Base-by-base conservation (phyloP, 129 eudicot species). In the Apium graveolens region DNA sequence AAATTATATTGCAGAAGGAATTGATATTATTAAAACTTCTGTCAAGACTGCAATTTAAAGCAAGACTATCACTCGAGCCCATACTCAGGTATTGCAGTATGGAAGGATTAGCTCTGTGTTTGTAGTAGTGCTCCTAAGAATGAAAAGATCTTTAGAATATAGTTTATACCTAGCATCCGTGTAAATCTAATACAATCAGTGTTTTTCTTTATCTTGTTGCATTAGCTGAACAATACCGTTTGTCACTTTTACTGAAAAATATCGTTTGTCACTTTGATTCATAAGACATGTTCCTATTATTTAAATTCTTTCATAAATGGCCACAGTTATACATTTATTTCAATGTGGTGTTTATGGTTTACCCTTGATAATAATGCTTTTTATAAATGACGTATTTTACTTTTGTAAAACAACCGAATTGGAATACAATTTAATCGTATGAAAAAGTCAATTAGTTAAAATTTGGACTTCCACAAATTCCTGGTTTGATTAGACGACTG, bases 21-120 rank as follows among this genome's bases (percentile, higher is more conserved):
- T 39, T 83, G 42, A 90, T 94, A 75, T 66, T 91, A 29, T 76
- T 86, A 12, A 73, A 84, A 48, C 97, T 94, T 77, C 91, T 94
- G 41, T 88, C 88, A 73, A 86, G 96, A 76, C 78, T 94, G 84
- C 81, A 85, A 49, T 85, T 91, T 86, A 83, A 83, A 84, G 91
- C 87, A 69, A 89, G 96, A 77, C 81, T 94, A 51, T 94, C 98
- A 53, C 87, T 87, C 71, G 97, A 90, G 74, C 90, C 98, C 35
- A 88, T 94, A 74, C 86, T 91, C 66, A 86, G 98, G 98, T 93
- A 86, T 71, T 66, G 24, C 39, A 80, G 31, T 49, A 43, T 41
- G 13, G 66, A 18, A 20, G 62, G 32, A 26, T 5, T 60, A 26
- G 5, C 9, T 60, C 11, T 60, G 32, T n/a, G 68, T 60, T 60